Evolutionary conservation across 2,329 filamentous ascomycete species (phyloP).

Genomic region (Neodidymelliopsis sp.): DNA sequence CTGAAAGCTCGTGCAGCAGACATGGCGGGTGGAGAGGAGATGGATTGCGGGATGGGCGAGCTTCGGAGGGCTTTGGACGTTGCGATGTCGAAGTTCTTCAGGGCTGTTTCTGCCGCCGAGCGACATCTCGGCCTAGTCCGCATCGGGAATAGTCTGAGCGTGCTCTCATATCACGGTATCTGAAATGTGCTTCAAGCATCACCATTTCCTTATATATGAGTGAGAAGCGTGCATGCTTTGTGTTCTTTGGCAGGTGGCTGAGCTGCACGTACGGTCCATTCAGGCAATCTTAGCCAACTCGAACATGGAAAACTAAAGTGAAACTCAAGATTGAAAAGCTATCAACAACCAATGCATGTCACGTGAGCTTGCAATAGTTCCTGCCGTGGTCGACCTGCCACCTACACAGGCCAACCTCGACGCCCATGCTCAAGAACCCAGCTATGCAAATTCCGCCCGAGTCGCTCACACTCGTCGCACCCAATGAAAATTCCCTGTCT

Average conservation of each 20-base stretch:
- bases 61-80: constrained; percentile 29
- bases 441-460: constrained; percentile 90
- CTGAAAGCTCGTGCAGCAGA: constrained; percentile 64
- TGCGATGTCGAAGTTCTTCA: constrained; percentile 19
- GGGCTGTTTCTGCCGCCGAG: constrained; percentile 9
- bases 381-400: constrained; percentile 86
- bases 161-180: no score
- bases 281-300: no score
- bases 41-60: constrained; percentile 43
- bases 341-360: not conserved
- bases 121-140: constrained; percentile 12
- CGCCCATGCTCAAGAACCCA: constrained; percentile 79
- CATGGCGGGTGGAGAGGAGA: constrained; percentile 57
- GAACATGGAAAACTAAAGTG: no score
- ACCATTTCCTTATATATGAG: no score
- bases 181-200: no score
- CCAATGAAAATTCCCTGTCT: constrained; percentile 89
- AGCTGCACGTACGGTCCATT: no score
- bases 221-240: no score
- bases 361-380: constrained; percentile 58
- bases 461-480: constrained; percentile 90
- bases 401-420: constrained; percentile 82
- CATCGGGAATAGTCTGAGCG: constrained; percentile 4
- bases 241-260: no score
- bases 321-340: no score